These are phyloP conservation scores for Corchorus capsularis DNA, from an alignment of 345 rosid genomes.

Conservation along the genomic window DNA sequence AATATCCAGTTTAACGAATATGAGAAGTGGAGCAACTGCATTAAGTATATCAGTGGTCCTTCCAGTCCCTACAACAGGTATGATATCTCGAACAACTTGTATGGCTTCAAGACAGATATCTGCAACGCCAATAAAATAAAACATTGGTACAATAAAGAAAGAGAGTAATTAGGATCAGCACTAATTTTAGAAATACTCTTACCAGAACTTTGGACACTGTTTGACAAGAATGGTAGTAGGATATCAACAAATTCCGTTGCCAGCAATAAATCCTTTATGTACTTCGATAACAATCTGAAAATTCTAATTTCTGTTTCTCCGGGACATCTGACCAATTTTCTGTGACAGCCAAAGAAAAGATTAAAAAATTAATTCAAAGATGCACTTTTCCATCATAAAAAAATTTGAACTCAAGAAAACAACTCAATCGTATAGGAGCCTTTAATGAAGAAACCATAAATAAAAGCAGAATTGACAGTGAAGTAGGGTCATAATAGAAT, in stretches of 20 bases:
- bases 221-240: constrained; percentile 64
- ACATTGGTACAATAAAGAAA: constrained; percentile 24
- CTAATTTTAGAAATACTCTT: constrained; percentile 27
- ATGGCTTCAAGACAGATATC: constrained; percentile 56
- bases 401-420: constrained; percentile 9
- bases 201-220: constrained; percentile 61
- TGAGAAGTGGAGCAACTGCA: constrained; percentile 65
- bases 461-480: neutral
- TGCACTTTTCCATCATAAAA: constrained; percentile 1
- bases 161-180: constrained; percentile 4
- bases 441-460: constrained; percentile 1
- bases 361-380: neutral
- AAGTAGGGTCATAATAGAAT: neutral
- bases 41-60: constrained; percentile 49
- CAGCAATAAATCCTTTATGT: constrained; percentile 46
- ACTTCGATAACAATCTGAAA: constrained; percentile 66
- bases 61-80: constrained; percentile 51
- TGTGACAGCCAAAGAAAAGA: constrained; percentile 30
- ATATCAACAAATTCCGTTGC: constrained; percentile 67
- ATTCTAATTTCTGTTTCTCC: constrained; percentile 62
- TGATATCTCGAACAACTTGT: constrained; percentile 57
- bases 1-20: constrained; percentile 55
- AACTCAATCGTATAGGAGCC: neutral
- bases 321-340: constrained; percentile 69
- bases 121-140: constrained; percentile 37